These are phyloP conservation scores for Chrysanthemum lavandulifolium DNA, from an alignment of 129 eudicot genomes.

Conservation along the genomic window DNA sequence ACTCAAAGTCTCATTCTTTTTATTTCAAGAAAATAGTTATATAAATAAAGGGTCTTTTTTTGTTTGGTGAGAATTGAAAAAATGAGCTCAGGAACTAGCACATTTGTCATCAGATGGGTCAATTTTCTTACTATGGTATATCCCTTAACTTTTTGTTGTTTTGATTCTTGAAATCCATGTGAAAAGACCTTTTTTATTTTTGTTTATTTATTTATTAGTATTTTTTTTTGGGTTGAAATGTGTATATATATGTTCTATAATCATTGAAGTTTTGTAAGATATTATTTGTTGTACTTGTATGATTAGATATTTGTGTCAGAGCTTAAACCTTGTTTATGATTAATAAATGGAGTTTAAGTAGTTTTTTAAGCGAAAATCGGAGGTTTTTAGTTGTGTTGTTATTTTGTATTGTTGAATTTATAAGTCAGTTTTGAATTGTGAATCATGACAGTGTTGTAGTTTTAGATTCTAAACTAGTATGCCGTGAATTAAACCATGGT, in stretches of 20 bases:
- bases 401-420: background rate
- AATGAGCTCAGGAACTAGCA: conserved; percentile 74
- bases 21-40: background rate
- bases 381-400: conserved; percentile 2
- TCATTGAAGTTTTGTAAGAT: too few species aligned
- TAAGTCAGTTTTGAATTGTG: background rate
- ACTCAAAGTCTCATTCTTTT: background rate
- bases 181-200: background rate
- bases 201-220: too few species aligned
- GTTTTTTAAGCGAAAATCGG: conserved; percentile 5
- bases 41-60: background rate
- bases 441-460: conserved; percentile 11
- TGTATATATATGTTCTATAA: background rate
- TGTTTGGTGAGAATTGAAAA: background rate
- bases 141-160: conserved; percentile 12
- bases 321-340: background rate
- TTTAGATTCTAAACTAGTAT: background rate
- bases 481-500: background rate
- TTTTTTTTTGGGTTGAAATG: conserved; percentile 9
- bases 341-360: conserved; percentile 2
- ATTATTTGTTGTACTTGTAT: too few species aligned
- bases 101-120: conserved; percentile 86
- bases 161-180: background rate
- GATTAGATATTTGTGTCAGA: background rate
- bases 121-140: conserved; percentile 67